phyloP scores from a whole-genome alignment of 768 basidiomycete species.

The Phallus indusiatus region DNA sequence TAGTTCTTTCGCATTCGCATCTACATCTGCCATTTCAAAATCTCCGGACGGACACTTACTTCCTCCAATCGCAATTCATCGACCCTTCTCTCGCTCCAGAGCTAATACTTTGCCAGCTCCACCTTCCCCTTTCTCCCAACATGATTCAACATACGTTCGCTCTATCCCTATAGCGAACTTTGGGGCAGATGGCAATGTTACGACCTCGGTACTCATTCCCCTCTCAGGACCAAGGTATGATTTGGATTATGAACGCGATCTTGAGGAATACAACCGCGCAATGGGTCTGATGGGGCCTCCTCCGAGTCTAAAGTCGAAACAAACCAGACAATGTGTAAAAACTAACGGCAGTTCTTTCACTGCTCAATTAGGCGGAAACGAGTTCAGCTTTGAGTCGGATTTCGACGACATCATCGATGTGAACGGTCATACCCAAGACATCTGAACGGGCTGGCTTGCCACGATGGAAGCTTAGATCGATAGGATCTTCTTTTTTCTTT shows the following conservation, averaged over 20 bases:
- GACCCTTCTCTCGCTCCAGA: neutral
- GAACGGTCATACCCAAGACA: neutral
- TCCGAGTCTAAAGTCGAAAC: neutral
- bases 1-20: neutral
- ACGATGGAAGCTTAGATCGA: neutral
- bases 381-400: constrained; percentile 6
- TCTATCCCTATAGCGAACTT: constrained; percentile 6
- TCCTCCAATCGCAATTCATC: neutral
- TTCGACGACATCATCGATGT: constrained; percentile 9
- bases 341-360: neutral
- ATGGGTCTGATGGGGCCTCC: neutral
- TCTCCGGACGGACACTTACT: constrained; percentile 5
- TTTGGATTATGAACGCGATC: constrained; percentile 7
- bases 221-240: neutral
- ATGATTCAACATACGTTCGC: neutral
- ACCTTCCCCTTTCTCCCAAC: neutral
- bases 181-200: neutral
- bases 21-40: neutral
- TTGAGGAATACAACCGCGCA: constrained; percentile 2
- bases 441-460: neutral
- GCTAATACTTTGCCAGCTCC: neutral
- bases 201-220: constrained; percentile 5
- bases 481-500: neutral
- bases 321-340: neutral
- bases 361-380: neutral